A percentile compares a stretch with the other conserved stretches of the same genome.
phyloP scores from a whole-genome alignment of 2,329 filamentous ascomycete species.

The Aspergillus luchuensis region DNA sequence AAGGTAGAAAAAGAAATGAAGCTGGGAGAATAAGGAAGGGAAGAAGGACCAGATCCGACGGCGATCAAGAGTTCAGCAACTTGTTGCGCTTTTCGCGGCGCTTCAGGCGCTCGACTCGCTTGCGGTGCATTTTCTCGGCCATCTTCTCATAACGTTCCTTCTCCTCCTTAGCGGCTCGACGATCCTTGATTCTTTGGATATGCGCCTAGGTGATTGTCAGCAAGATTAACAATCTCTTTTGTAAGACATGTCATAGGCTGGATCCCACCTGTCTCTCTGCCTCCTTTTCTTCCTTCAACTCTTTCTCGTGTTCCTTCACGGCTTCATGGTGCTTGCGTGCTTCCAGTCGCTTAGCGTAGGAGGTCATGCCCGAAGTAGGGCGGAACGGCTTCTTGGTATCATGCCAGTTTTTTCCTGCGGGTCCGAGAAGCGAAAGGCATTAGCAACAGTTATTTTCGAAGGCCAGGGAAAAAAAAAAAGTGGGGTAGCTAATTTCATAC shows the following conservation, averaged over 20 bases:
- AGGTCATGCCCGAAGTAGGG: slow-evolving; percentile 72
- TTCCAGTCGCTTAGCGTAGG: slow-evolving; percentile 75
- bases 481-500: slow-evolving; percentile 50
- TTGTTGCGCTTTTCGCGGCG: slow-evolving; percentile 88
- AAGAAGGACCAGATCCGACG: slow-evolving; percentile 9
- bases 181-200: slow-evolving; percentile 79
- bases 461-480: slow-evolving; percentile 15
- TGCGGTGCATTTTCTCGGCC: slow-evolving; percentile 97
- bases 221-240: neutral
- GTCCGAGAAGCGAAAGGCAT: slow-evolving; percentile 21
- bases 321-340: slow-evolving; percentile 69
- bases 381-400: slow-evolving; percentile 80
- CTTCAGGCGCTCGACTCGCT: slow-evolving; percentile 89
- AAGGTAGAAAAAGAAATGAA: neutral
- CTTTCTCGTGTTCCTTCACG: slow-evolving; percentile 91
- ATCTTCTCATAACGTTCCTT: slow-evolving; percentile 89
- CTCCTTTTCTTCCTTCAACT: slow-evolving; percentile 95
- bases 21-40: neutral
- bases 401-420: slow-evolving; percentile 92
- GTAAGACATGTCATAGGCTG: neutral
- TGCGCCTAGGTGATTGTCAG: slow-evolving; percentile 58
- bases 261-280: slow-evolving; percentile 72
- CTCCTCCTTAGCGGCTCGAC: slow-evolving; percentile 85
- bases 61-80: slow-evolving; percentile 45
- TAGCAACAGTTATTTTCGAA: slow-evolving; percentile 16